Conservation (phyloP, 768 basidiomycete genomes). For the Russula brevipes region DNA sequence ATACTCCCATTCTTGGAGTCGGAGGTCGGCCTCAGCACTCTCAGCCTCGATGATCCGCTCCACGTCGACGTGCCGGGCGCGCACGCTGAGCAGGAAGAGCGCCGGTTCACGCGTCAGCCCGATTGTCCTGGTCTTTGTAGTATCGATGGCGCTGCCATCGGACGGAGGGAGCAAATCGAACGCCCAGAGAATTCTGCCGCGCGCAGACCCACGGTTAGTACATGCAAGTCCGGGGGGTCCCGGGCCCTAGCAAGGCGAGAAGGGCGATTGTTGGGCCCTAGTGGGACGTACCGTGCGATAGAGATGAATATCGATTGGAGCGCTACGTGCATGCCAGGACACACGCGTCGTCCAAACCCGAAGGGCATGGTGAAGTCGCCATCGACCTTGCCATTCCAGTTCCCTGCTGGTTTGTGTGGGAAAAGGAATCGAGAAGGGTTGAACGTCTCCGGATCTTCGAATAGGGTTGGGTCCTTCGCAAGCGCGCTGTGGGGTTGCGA, state of each 20-base stretch:
- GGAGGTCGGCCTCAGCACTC: constrained; percentile 13
- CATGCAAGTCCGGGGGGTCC: too few species aligned
- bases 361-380: constrained; percentile 24
- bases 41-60: constrained; percentile 12
- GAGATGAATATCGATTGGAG: constrained; percentile 20
- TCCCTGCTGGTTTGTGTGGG: constrained; percentile 3
- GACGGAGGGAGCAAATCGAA: constrained; percentile 19
- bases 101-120: constrained; percentile 10
- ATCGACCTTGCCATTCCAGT: constrained; percentile 13
- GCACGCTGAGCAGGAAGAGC: constrained; percentile 1
- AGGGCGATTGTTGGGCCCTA: too few species aligned
- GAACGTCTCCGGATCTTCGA: constrained; percentile 27
- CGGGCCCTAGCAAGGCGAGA: neutral
- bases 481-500: constrained; percentile 14
- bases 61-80: neutral
- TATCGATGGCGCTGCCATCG: neutral
- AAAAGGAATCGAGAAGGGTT: constrained; percentile 28
- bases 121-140: neutral
- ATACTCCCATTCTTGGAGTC: constrained; percentile 17
- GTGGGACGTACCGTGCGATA: constrained; percentile 14
- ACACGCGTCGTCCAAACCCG: constrained; percentile 27
- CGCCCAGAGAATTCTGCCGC: constrained; percentile 23
- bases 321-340: constrained; percentile 25
- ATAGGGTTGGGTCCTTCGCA: constrained; percentile 23
- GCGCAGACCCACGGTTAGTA: neutral